These are phyloP conservation scores for Ophiostoma populinum DNA, from an alignment of 2,329 filamentous ascomycete genomes.

Conservation along the genomic window DNA sequence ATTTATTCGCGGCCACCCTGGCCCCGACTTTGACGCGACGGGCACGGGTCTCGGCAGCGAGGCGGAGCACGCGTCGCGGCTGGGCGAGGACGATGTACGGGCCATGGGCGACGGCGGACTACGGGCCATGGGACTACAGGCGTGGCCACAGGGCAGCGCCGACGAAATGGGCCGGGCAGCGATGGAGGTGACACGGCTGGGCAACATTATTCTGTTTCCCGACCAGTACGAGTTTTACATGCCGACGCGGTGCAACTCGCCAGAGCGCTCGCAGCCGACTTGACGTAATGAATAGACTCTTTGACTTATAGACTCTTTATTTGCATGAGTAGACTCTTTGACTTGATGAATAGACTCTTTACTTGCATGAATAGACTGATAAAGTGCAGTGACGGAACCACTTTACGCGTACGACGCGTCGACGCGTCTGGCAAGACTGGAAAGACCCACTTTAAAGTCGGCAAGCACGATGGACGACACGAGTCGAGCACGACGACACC, in stretches of 20 bases:
- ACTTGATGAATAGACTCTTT: too few species aligned
- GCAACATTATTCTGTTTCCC: slow-evolving; percentile 40
- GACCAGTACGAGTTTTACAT: slow-evolving; percentile 32
- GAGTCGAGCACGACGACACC: too few species aligned
- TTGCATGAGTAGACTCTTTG: too few species aligned
- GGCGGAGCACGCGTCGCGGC: slow-evolving; percentile 29
- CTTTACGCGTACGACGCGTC: too few species aligned
- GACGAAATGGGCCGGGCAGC: slow-evolving; percentile 19
- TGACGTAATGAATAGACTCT: too few species aligned
- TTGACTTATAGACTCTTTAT: too few species aligned
- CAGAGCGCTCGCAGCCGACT: too few species aligned
- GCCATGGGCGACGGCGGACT: slow-evolving; percentile 31
- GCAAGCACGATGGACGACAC: too few species aligned
- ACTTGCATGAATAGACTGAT: too few species aligned
- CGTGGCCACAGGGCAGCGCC: slow-evolving; percentile 24
- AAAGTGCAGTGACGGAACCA: too few species aligned
- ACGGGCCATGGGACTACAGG: slow-evolving; percentile 39
- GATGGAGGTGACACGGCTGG: slow-evolving; percentile 33
- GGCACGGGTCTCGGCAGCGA: slow-evolving; percentile 33
- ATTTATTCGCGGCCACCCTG: slow-evolving; percentile 34
- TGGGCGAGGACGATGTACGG: slow-evolving; percentile 33
- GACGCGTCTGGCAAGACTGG: too few species aligned
- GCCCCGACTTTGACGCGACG: slow-evolving; percentile 37
- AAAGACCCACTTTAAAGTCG: too few species aligned
- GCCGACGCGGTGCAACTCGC: slow-evolving; percentile 18